Evolutionary conservation across 768 basidiomycete genomes (phyloP).

Genomic region (Pleurotus giganteus): DNA sequence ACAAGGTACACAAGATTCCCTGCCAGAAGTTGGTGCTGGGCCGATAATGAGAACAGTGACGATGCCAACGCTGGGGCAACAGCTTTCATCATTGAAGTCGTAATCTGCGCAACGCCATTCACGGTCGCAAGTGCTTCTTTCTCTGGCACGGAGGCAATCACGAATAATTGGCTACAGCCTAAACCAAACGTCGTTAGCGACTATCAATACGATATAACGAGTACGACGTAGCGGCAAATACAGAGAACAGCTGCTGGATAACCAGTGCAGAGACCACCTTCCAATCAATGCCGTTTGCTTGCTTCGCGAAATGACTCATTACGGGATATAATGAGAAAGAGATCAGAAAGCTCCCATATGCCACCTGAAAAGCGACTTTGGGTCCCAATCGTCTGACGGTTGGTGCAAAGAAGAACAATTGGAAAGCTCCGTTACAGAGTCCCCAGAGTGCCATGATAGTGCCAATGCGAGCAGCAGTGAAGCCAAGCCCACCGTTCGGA

Average conservation of each 20-base stretch:
- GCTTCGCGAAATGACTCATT: conserved; percentile 29
- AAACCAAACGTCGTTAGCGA: not conserved
- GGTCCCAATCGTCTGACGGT: conserved; percentile 53
- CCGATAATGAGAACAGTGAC: conserved; percentile 54
- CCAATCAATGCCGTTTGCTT: conserved; percentile 30
- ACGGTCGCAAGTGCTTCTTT: conserved; percentile 45
- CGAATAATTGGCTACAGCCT: conserved; percentile 48
- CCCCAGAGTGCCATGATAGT: conserved; percentile 49
- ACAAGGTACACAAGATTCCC: conserved; percentile 44
- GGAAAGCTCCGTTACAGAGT: conserved; percentile 49
- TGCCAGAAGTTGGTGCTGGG: conserved; percentile 40
- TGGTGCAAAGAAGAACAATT: conserved; percentile 45
- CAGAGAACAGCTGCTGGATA: conserved; percentile 28
- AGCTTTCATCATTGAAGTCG: conserved; percentile 44
- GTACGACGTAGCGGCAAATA: conserved; percentile 29
- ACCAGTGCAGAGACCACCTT: conserved; percentile 28
- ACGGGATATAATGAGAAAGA: conserved; percentile 32
- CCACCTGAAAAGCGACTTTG: conserved; percentile 43
- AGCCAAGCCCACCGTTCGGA: conserved; percentile 52
- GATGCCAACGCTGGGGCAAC: conserved; percentile 53
- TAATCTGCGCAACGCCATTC: conserved; percentile 56
- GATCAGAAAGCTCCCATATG: conserved; percentile 25
- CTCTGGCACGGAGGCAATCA: conserved; percentile 40
- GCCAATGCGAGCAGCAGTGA: conserved; percentile 52
- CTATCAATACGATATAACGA: not conserved